phyloP scores from a whole-genome alignment of 2,329 filamentous ascomycete species.

The Aspergillus glaucus region DNA sequence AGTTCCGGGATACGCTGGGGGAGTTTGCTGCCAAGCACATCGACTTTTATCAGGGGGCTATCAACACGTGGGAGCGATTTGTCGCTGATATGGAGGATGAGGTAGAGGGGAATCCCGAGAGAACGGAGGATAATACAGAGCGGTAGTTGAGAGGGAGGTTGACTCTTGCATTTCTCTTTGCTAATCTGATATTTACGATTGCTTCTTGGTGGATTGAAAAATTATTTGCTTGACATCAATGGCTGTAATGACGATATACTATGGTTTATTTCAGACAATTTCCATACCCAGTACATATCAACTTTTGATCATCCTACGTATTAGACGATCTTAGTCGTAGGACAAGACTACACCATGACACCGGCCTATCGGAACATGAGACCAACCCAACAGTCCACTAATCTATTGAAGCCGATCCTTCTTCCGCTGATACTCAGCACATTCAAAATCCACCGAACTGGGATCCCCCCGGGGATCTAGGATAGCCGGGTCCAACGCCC shows the following conservation, averaged over 20 bases:
- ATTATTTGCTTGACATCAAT: neutral
- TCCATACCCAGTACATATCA: conserved; percentile 1
- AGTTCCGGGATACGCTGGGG: conserved; percentile 84
- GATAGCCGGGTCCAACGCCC: conserved; percentile 24
- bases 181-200: neutral
- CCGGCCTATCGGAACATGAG: neutral
- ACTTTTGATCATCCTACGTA: neutral
- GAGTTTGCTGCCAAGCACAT: conserved; percentile 79
- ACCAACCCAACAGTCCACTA: neutral
- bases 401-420: neutral
- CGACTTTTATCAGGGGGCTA: conserved; percentile 73
- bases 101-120: conserved; percentile 12
- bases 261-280: neutral
- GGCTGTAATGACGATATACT: neutral
- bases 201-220: neutral
- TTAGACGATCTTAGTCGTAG: neutral
- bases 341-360: neutral
- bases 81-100: conserved; percentile 79
- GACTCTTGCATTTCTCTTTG: neutral
- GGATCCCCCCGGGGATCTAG: conserved; percentile 19
- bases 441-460: conserved; percentile 23
- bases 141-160: neutral
- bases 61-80: conserved; percentile 82
- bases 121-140: neutral
- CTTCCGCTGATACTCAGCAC: conserved; percentile 15